A percentile compares a stretch with the other conserved stretches of the same genome.
These are phyloP conservation scores for Candida sp. DNA, from an alignment of 1,139 yeast species.

Conservation along the genomic window DNA sequence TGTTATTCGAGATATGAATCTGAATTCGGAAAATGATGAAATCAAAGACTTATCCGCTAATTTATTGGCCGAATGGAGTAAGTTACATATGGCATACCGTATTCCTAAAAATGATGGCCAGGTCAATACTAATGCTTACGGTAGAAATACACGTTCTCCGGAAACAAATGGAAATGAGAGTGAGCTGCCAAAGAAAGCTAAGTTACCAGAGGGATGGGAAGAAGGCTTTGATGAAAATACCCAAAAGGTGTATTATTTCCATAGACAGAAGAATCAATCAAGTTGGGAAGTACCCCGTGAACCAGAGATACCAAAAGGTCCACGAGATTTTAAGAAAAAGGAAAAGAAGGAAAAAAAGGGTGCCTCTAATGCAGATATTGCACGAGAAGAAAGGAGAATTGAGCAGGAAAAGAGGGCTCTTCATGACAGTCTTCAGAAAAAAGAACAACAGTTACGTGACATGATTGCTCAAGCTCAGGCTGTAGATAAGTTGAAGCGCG, in stretches of 20 bases:
- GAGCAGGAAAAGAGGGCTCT: conserved; percentile 29
- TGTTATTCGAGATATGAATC: conserved; percentile 47
- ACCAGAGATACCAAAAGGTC: conserved; percentile 20
- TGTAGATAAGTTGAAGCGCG: conserved; percentile 12
- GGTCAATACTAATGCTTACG: conserved; percentile 12
- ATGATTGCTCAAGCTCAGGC: conserved; percentile 33
- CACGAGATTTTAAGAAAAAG: conserved; percentile 11
- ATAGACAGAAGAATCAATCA: conserved; percentile 41
- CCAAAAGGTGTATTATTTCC: conserved; percentile 49
- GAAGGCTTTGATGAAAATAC: conserved; percentile 43
- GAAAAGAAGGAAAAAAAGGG: neutral
- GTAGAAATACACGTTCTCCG: conserved; percentile 21
- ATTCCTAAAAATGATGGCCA: conserved; percentile 52
- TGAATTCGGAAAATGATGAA: conserved; percentile 24
- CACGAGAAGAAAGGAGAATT: conserved; percentile 34
- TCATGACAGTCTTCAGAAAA: conserved; percentile 25
- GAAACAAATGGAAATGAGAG: conserved; percentile 5
- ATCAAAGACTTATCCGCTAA: conserved; percentile 35
- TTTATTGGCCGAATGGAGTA: conserved; percentile 68
- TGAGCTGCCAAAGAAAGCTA: conserved; percentile 18
- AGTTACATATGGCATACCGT: conserved; percentile 76
- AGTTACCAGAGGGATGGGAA: conserved; percentile 54
- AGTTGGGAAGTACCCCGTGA: conserved; percentile 47
- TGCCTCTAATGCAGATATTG: conserved; percentile 12
- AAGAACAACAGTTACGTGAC: conserved; percentile 35